phyloP scores from a whole-genome alignment of 352 stramenopile species.

The Phytophthora fragariaefolia region DNA sequence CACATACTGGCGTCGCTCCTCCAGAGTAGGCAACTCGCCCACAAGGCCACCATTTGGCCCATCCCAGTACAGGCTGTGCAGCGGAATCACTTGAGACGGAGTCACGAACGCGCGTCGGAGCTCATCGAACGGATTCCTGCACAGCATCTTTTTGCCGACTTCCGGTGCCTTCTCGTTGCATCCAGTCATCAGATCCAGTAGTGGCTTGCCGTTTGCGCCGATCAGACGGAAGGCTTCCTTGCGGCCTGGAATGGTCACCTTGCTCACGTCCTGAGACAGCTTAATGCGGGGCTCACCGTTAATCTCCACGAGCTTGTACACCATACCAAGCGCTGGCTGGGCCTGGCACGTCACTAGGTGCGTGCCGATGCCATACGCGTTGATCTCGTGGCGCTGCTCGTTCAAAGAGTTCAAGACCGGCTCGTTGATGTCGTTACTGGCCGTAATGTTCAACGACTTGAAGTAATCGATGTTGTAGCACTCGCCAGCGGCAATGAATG shows the following conservation, averaged over 20 bases:
- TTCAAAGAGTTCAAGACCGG: slow-evolving; percentile 94
- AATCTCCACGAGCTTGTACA: slow-evolving; percentile 99
- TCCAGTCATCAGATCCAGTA: slow-evolving; percentile 93
- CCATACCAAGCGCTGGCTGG: slow-evolving; percentile 98
- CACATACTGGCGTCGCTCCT: slow-evolving; percentile 89
- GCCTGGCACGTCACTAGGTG: slow-evolving; percentile 98
- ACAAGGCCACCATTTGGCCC: slow-evolving; percentile 78
- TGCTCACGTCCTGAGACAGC: slow-evolving; percentile 96
- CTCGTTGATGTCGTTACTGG: slow-evolving; percentile 99
- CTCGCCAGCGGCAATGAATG: slow-evolving; percentile 61
- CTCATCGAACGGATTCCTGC: slow-evolving; percentile 96
- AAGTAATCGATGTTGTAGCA: slow-evolving; percentile 80
- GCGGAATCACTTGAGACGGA: slow-evolving; percentile 86
- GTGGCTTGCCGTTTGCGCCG: slow-evolving; percentile 83
- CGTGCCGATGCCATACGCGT: slow-evolving; percentile 96
- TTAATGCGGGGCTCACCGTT: slow-evolving; percentile 97
- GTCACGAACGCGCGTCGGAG: slow-evolving; percentile 95
- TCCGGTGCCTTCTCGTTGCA: slow-evolving; percentile 83
- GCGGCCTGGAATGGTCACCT: slow-evolving; percentile 93
- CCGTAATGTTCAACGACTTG: slow-evolving; percentile 93
- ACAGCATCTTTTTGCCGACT: slow-evolving; percentile 91
- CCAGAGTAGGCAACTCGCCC: slow-evolving; percentile 66
- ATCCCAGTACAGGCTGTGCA: slow-evolving; percentile 94
- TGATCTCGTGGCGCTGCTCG: slow-evolving; percentile 95
- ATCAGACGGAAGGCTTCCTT: slow-evolving; percentile 94